Conservation (phyloP, 2,329 filamentous ascomycete species). For the Cladosporium sp. region DNA sequence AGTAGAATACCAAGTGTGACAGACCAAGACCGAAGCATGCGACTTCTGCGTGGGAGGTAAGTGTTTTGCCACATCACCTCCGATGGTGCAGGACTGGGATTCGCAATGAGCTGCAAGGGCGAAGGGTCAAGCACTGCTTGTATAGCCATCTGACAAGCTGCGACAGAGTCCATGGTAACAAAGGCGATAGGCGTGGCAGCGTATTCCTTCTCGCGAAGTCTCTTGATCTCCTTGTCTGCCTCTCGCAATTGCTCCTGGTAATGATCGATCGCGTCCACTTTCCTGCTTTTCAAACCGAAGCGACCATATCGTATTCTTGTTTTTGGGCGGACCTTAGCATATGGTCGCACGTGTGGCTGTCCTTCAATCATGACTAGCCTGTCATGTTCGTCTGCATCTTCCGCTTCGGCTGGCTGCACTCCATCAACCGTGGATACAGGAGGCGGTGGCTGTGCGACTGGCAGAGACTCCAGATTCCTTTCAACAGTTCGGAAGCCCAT, state of each 20-base stretch:
- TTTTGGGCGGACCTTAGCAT: slow-evolving; percentile 60
- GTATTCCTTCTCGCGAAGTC: slow-evolving; percentile 73
- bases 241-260: slow-evolving; percentile 82
- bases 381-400: slow-evolving; percentile 41
- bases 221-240: slow-evolving; percentile 72
- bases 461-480: slow-evolving; percentile 49
- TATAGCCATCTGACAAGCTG: slow-evolving; percentile 89
- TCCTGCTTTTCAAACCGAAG: slow-evolving; percentile 68
- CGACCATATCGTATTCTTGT: slow-evolving; percentile 77
- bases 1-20: slow-evolving; percentile 81
- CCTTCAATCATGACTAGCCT: slow-evolving; percentile 54
- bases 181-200: slow-evolving; percentile 81
- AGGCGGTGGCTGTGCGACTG: slow-evolving; percentile 50
- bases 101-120: slow-evolving; percentile 81
- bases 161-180: slow-evolving; percentile 95
- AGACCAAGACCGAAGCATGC: slow-evolving; percentile 76
- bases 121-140: slow-evolving; percentile 91
- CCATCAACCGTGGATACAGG: slow-evolving; percentile 34
- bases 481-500: slow-evolving; percentile 59
- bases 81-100: slow-evolving; percentile 80
- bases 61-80: slow-evolving; percentile 97
- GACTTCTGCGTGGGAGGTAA: slow-evolving; percentile 71
- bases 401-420: slow-evolving; percentile 20
- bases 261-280: slow-evolving; percentile 89
- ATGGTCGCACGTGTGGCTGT: slow-evolving; percentile 45